phyloP scores from a whole-genome alignment of 2,329 filamentous ascomycete genomes.

The Nigrospora sphaerica region DNA sequence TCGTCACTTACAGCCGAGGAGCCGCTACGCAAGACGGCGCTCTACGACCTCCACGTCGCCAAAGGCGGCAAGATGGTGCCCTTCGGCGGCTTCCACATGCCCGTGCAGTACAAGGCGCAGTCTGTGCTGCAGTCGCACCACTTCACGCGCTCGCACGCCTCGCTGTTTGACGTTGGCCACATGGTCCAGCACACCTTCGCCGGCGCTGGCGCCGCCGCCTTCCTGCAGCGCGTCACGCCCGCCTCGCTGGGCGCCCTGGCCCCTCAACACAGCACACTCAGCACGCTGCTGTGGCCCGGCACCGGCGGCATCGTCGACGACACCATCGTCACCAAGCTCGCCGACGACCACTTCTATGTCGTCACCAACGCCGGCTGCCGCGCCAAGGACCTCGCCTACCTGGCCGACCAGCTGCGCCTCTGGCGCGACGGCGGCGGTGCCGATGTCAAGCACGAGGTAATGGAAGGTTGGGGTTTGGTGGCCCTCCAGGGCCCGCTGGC shows the following conservation, averaged over 20 bases:
- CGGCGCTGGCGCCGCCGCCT: slow-evolving; percentile 71
- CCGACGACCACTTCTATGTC: slow-evolving; percentile 72
- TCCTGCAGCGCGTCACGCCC: slow-evolving; percentile 81
- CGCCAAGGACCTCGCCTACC: slow-evolving; percentile 77
- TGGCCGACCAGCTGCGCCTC: slow-evolving; percentile 60
- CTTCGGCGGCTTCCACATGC: slow-evolving; percentile 93
- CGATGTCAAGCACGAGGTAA: slow-evolving; percentile 61
- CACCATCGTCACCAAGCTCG: slow-evolving; percentile 79
- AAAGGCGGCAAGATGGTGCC: slow-evolving; percentile 89
- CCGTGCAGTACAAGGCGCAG: slow-evolving; percentile 75
- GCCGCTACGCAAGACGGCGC: slow-evolving; percentile 54
- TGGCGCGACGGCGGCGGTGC: slow-evolving; percentile 46
- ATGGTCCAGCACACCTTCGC: slow-evolving; percentile 89
- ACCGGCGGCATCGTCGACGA: slow-evolving; percentile 94
- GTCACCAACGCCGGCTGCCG: slow-evolving; percentile 93
- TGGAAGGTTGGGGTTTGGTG: slow-evolving; percentile 69
- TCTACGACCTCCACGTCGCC: slow-evolving; percentile 72
- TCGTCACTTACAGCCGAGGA: background rate
- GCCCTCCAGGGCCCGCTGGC: slow-evolving; percentile 84
- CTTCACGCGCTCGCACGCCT: slow-evolving; percentile 82
- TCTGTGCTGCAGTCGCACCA: slow-evolving; percentile 79
- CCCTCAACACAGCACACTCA: slow-evolving; percentile 69
- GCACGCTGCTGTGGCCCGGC: slow-evolving; percentile 69
- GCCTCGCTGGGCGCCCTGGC: slow-evolving; percentile 59
- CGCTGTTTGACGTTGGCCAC: slow-evolving; percentile 92